Evolutionary conservation across 2,329 filamentous ascomycete species (phyloP).

Genomic region (Knufia fluminis): DNA sequence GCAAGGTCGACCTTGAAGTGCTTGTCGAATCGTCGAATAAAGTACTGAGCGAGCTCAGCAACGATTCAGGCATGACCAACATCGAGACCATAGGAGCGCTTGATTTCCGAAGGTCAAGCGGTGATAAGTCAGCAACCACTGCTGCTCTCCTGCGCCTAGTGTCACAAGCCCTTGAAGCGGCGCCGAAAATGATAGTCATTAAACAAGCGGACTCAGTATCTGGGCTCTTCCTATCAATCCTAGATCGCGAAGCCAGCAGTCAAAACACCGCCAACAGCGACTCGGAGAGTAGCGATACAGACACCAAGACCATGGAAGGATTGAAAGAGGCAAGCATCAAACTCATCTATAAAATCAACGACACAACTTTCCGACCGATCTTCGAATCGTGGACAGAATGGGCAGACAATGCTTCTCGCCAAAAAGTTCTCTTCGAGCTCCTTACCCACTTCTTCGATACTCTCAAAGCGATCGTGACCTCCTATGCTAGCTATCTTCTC

Average conservation of each 20-base stretch:
- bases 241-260: conserved; percentile 36
- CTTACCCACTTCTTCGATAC: conserved; percentile 16
- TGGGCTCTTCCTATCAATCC: conserved; percentile 46
- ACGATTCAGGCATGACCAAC: neutral
- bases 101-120: neutral
- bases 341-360: conserved; percentile 95
- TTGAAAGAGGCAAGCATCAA: conserved; percentile 66
- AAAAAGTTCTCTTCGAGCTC: conserved; percentile 41
- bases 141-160: neutral
- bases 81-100: neutral
- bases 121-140: neutral
- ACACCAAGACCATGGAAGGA: conserved; percentile 36
- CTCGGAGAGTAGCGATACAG: conserved; percentile 47
- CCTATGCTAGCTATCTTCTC: conserved; percentile 76
- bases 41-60: neutral
- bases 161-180: conserved; percentile 44
- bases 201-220: conserved; percentile 66
- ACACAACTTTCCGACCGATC: conserved; percentile 82
- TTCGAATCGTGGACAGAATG: conserved; percentile 83
- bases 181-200: conserved; percentile 67
- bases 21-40: conserved; percentile 35
- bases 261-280: conserved; percentile 34
- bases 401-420: conserved; percentile 52
- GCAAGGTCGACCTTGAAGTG: conserved; percentile 66
- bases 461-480: conserved; percentile 71